Evolutionary conservation across 345 rosid genomes (phyloP).

Genomic region (Euphorbia lathyris): DNA sequence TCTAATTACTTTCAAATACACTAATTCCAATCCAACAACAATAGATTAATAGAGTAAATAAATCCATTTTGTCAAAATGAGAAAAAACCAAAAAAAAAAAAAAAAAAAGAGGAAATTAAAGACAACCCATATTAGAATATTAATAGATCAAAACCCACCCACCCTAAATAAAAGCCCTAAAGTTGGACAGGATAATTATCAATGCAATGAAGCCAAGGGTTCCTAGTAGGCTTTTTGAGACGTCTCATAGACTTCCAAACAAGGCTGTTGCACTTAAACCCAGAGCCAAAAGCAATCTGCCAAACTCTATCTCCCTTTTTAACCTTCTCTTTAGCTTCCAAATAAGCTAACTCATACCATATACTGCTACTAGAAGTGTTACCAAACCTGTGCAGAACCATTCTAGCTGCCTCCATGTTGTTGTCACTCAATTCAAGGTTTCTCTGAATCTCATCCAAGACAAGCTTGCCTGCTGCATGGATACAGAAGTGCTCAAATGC

Average conservation of each 20-base stretch:
- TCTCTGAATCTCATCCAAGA: conserved; percentile 80
- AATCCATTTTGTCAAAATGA: not conserved
- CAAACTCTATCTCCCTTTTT: conserved; percentile 76
- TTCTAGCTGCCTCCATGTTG: conserved; percentile 83
- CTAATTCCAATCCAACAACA: not conserved
- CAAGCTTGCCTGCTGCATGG: conserved; percentile 77
- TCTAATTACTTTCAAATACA: not conserved
- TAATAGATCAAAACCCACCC: not conserved
- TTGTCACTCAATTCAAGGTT: conserved; percentile 73
- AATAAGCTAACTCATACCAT: conserved; percentile 85
- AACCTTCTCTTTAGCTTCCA: conserved; percentile 85
- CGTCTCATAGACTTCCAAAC: conserved; percentile 79
- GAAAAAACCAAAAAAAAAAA: no score
- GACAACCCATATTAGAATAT: conserved; percentile 1
- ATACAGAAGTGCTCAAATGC: conserved; percentile 95
- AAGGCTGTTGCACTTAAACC: conserved; percentile 91
- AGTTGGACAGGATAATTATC: conserved; percentile 56
- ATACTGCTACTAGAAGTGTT: conserved; percentile 91
- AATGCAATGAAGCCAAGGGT: conserved; percentile 74
- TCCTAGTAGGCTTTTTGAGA: conserved; percentile 53
- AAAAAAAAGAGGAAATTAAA: conserved; percentile 5
- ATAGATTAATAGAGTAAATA: not conserved
- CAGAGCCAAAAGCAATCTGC: conserved; percentile 87
- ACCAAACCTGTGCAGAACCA: conserved; percentile 83
- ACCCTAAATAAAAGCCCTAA: not conserved